Base-by-base conservation (phyloP, 2,329 filamentous ascomycete genomes). In the Coniochaeta sp. region DNA sequence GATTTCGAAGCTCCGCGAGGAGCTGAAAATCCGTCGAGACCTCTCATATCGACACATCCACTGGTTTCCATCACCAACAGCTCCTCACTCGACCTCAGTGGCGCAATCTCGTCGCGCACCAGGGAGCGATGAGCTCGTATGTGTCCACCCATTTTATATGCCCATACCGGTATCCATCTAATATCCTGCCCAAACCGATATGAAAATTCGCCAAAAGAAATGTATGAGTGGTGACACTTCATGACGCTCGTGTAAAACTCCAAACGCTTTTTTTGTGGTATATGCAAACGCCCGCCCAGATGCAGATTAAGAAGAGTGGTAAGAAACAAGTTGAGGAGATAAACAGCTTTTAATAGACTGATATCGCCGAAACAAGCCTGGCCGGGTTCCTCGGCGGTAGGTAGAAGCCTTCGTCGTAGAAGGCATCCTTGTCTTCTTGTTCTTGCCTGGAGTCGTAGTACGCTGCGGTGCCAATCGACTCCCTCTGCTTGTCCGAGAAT, bases 401-500 rank as follows among this genome's bases (percentile, higher is more conserved):
- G 72, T 83, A 85, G 73, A 77, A 83, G 62, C 78, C 79, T 61
- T 82, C 78, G 61, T 77, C 75, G 72, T 81, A 83, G 69, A 81
- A 77, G 65, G 73, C 69, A 65, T 70, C 66, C 70, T 75, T 70
- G 65, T 73, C 73, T 61, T 75, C 71, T 60, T 77, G 72, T 64
- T 75, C 68, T 68, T 75, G 74, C 60, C 70, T 70, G 58, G 60
- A 60, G 65, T 60, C 59, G 62, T 69, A 68, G 62, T 71, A 72
- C 59, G 70, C 63, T 59, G 70, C 66, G 65, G 69, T 67, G 61
- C 70, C 65, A 63, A 66, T 69, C 72, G 71, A 55, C 70, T 70
- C 70, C 69, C 75, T 75, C 68, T 84, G 77, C 77, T 87, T 84
- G 67, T 83, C 79, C 26, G 54, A 34, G 69, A 91, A 89, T 44